Evolutionary conservation across 768 basidiomycete genomes (phyloP).

Genomic region (Panaeolus papilionaceus): DNA sequence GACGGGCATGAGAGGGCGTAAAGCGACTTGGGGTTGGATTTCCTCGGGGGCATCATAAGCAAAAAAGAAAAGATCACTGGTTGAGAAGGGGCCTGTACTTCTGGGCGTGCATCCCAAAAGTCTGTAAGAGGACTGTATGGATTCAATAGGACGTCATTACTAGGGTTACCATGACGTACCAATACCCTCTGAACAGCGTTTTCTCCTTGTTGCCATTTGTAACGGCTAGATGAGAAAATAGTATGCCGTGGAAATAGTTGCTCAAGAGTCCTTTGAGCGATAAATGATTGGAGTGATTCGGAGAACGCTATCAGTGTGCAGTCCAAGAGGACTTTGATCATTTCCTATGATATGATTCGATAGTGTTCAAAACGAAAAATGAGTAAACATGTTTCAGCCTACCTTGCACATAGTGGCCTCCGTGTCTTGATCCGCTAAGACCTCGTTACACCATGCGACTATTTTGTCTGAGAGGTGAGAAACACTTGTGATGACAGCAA

Average conservation of each 20-base stretch:
- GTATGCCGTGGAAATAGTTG: slow-evolving; percentile 51
- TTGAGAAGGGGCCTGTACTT: slow-evolving; percentile 31
- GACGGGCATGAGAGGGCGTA: slow-evolving; percentile 44
- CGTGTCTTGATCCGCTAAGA: slow-evolving; percentile 25
- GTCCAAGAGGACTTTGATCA: slow-evolving; percentile 30
- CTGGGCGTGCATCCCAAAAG: slow-evolving; percentile 35
- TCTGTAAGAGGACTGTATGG: slow-evolving; percentile 40
- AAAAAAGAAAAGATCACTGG: slow-evolving; percentile 41
- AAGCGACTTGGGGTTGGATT: slow-evolving; percentile 25
- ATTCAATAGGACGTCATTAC: slow-evolving; percentile 9
- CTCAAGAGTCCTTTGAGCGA: slow-evolving; percentile 56
- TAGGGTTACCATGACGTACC: slow-evolving; percentile 39
- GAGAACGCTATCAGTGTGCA: slow-evolving; percentile 24
- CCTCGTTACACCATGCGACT: slow-evolving; percentile 37
- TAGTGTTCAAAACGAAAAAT: background rate
- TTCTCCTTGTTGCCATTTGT: slow-evolving; percentile 49
- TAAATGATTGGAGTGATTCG: slow-evolving; percentile 44
- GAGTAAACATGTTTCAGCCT: too few relatives aligned
- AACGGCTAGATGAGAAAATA: slow-evolving; percentile 34
- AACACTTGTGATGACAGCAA: slow-evolving; percentile 33
- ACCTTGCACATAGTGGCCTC: slow-evolving; percentile 36
- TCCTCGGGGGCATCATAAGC: slow-evolving; percentile 37
- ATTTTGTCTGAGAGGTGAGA: slow-evolving; percentile 31
- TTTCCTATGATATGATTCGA: slow-evolving; percentile 18
- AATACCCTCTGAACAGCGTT: slow-evolving; percentile 40